phyloP scores from a whole-genome alignment of 345 rosid species.

The Hevea brasiliensis region DNA sequence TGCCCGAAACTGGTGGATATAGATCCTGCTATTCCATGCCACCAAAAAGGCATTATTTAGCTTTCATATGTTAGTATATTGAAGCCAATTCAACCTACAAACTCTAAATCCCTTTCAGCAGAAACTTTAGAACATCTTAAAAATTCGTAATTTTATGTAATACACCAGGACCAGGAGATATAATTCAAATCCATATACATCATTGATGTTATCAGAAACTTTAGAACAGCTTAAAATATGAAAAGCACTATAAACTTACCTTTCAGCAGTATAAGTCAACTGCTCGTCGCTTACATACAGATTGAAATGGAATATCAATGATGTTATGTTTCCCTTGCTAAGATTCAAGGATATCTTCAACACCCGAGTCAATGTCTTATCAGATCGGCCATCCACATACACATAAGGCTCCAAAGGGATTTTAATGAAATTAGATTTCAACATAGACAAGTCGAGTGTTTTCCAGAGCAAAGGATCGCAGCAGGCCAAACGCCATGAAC shows the following conservation, averaged over 20 bases:
- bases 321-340: constrained; percentile 53
- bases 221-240: not conserved
- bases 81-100: not conserved
- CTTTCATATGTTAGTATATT: not conserved
- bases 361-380: constrained; percentile 53
- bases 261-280: constrained; percentile 78
- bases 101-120: not conserved
- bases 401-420: constrained; percentile 74
- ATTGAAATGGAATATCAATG: constrained; percentile 69
- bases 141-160: not conserved
- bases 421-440: constrained; percentile 71
- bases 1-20: not conserved
- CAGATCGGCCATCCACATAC: constrained; percentile 58
- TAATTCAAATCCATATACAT: not conserved
- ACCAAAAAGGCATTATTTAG: not conserved
- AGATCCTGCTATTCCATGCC: not conserved
- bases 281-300: constrained; percentile 68
- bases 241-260: constrained; percentile 34
- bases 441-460: constrained; percentile 69
- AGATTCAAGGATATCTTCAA: constrained; percentile 67
- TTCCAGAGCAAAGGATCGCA: constrained; percentile 88
- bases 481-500: constrained; percentile 74
- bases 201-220: not conserved
- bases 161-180: no score
- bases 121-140: no score